Evolutionary conservation across 495 filamentous ascomycete genomes (phyloP), one percentile per base, ranked within the genome.

Genomic region (Lepraria neglecta): DNA sequence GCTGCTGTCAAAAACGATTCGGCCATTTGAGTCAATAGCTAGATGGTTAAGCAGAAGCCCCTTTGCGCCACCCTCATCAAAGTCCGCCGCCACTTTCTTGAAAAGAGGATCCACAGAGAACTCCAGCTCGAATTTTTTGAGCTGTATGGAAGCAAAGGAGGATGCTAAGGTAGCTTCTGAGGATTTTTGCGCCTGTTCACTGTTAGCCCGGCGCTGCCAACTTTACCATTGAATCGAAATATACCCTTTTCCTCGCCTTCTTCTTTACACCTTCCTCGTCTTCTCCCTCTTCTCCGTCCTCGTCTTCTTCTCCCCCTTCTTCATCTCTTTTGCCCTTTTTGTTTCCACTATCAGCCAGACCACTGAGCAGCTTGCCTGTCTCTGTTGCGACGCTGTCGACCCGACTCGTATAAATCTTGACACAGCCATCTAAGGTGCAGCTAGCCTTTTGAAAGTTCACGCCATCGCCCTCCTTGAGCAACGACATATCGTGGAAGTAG

Each of bases 371-470:
- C 73, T 96, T 96, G 27, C 92, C 92, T 0, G 94, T 99, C 73
- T 99, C 94, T 3, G 91, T 96, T 24, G 95, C 94, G 50, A 99
- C 95, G 69, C 94, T 97, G 75, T 99, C 94, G 28, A 99, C 92
- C 77, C 94, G 81, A 74, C 90, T 96, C 11, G 94, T 99, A 71
- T 99, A 99, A 69, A 99, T 97, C 78, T 99, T 99, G 64, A 99
- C 92, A 70, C 94, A 99, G 17, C 94, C 94, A 74, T 99, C 94
- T 27, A 99, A 79, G 11, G 94, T 99, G 73, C 92, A 97, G 77
- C 92, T 97, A 33, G 94, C 94, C 70, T 95, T 95, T 69, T 97
- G 95, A 70, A 99, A 99, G 70, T 99, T 97, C 70, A 99, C 92
- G 14, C 91, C 86, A 60, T 99, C 92, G 42, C 94, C 94, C 70